Conservation (phyloP, 2,329 filamentous ascomycete genomes). For the Cladobotryum mycophilum region DNA sequence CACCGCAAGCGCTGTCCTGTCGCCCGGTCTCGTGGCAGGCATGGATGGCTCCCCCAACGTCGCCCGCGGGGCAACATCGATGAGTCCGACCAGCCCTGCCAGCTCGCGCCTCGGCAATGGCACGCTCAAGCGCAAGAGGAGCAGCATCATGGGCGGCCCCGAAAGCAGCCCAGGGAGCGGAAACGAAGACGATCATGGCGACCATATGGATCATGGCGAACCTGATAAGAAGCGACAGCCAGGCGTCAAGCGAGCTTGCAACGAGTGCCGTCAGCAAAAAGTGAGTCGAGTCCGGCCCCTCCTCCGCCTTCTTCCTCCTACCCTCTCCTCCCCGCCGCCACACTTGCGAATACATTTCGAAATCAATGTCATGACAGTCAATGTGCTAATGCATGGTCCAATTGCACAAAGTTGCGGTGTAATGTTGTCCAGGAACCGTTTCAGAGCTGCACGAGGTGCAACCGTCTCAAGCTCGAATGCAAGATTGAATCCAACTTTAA, state of each 20-base stretch:
- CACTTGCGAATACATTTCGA: background rate
- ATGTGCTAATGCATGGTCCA: slow-evolving; percentile 1
- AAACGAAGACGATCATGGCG: slow-evolving; percentile 48
- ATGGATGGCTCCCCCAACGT: slow-evolving; percentile 45
- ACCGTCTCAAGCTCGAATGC: slow-evolving; percentile 73
- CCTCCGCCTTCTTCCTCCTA: background rate
- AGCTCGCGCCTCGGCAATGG: slow-evolving; percentile 46
- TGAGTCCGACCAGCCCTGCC: slow-evolving; percentile 51
- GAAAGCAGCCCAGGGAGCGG: slow-evolving; percentile 57
- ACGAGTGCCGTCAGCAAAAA: slow-evolving; percentile 82
- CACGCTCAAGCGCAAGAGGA: slow-evolving; percentile 51
- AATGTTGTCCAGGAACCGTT: slow-evolving; percentile 79
- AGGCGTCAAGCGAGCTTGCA: slow-evolving; percentile 72
- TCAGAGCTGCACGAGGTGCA: slow-evolving; percentile 68
- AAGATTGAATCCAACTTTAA: slow-evolving; percentile 70
- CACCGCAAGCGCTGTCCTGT: slow-evolving; percentile 9
- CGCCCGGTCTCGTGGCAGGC: slow-evolving; percentile 20
- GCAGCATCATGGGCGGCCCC: slow-evolving; percentile 43
- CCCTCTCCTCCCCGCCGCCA: background rate
- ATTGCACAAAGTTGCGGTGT: slow-evolving; percentile 59
- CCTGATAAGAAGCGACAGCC: slow-evolving; percentile 58
- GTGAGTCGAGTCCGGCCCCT: slow-evolving; percentile 41
- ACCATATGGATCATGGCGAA: slow-evolving; percentile 42
- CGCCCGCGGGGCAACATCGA: slow-evolving; percentile 40
- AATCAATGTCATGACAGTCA: background rate